These are phyloP conservation scores for Aegilops speltoides DNA, from an alignment of 176 grass and related monocot genomes.

Conservation along the genomic window DNA sequence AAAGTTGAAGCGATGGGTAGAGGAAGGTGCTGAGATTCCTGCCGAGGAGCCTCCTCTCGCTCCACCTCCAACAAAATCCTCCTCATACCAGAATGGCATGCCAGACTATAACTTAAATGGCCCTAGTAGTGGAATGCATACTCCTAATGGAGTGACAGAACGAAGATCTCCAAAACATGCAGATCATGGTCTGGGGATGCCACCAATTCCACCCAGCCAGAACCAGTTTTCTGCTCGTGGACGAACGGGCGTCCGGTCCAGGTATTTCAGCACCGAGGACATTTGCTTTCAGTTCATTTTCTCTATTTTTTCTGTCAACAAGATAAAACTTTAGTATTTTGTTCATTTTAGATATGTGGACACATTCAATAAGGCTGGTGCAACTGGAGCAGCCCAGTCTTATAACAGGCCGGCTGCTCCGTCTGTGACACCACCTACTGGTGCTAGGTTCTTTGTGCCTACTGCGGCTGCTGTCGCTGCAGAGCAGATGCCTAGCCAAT, in stretches of 20 bases:
- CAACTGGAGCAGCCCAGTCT: slow-evolving; percentile 32
- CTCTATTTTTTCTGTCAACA: neutral
- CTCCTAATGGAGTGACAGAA: slow-evolving; percentile 43
- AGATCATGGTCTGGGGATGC: slow-evolving; percentile 64
- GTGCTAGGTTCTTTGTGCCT: slow-evolving; percentile 85
- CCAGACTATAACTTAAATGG: slow-evolving; percentile 64
- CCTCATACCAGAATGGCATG: slow-evolving; percentile 71
- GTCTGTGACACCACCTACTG: slow-evolving; percentile 46
- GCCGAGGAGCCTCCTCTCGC: slow-evolving; percentile 65
- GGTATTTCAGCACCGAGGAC: slow-evolving; percentile 36
- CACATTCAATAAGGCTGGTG: slow-evolving; percentile 87
- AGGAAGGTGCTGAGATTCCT: slow-evolving; percentile 81
- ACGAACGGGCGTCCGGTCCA: slow-evolving; percentile 80
- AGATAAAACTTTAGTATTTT: slow-evolving; percentile 6
- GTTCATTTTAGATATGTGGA: slow-evolving; percentile 73
- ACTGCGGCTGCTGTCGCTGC: slow-evolving; percentile 25
- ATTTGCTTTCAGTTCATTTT: slow-evolving; percentile 18
- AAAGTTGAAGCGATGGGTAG: slow-evolving; percentile 93
- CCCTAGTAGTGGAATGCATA: slow-evolving; percentile 33
- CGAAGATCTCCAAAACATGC: slow-evolving; percentile 35
- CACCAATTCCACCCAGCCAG: slow-evolving; percentile 77
- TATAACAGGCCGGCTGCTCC: slow-evolving; percentile 69
- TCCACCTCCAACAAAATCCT: slow-evolving; percentile 70
- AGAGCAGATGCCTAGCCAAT: slow-evolving; percentile 43
- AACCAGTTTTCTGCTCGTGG: slow-evolving; percentile 95